Base-by-base conservation (phyloP, 495 filamentous ascomycete species). In the Neurospora sp. region DNA sequence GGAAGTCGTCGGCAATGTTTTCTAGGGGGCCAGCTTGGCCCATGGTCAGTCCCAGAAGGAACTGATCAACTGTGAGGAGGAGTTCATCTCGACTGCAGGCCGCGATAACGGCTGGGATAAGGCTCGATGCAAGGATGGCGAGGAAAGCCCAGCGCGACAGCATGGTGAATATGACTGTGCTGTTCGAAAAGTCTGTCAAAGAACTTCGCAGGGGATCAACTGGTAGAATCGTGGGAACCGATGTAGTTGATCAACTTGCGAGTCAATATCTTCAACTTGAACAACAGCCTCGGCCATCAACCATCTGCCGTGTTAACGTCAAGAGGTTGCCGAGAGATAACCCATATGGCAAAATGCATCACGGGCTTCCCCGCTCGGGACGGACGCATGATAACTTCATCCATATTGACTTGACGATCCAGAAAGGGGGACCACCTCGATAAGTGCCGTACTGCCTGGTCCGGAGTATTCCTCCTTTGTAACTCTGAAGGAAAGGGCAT, bases 1-100 rank as follows among this genome's bases (percentile, higher is more conserved):
- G 40, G 69, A 71, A 77, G 70, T 69, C 73, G 35, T 22, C 41
- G 14, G 72, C 74, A 0, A 78, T 44, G 20, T 77, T 39, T 0
- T 71, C 41, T 16, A 35, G 0, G 22, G 22, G 53, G 6, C 0
- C 53, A 8, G 53, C 53, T 35, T 61, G 27, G 3, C 53, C 53
- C 53, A 61, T 61, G 53, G 53, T 61, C 27, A 61, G 27, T 1
- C 53, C 53, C 0, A 61, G 53, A 0, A 61, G 27, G 27, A 35
- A 61, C 0, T 35, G 27, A 14, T 8, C 2, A 7, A 61, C 53
- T 18, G 27, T 35, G 0, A 61, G 0, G 20, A 53, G 20, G 6
- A 61, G 27, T 31, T 31, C 12, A 18, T 27, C 10, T 6, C 27
- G 12, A 18, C 7, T 61, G 27, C 53, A 35, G 2, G 27, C 53